phyloP scores from a whole-genome alignment of 140 eudicot genomes.

The Anethum foeniculum region DNA sequence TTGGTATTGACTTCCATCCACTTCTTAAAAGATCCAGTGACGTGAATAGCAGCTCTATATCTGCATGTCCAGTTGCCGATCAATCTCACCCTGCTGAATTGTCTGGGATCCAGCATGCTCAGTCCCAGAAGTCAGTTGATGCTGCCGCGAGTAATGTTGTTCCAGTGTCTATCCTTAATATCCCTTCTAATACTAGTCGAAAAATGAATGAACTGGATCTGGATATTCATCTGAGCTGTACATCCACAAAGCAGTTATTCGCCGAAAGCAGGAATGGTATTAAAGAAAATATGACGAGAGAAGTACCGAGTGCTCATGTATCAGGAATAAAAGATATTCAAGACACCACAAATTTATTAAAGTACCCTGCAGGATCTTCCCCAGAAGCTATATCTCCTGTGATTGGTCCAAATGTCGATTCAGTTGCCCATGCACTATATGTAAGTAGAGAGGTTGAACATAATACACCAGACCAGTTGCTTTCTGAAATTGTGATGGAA shows the following conservation, averaged over 20 bases:
- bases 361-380: neutral
- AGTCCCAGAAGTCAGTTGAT: slow-evolving; percentile 9
- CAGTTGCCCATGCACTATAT: slow-evolving; percentile 26
- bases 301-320: slow-evolving; percentile 13
- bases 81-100: slow-evolving; percentile 19
- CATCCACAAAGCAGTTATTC: slow-evolving; percentile 30
- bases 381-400: slow-evolving; percentile 15
- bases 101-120: slow-evolving; percentile 17
- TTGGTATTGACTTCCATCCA: slow-evolving; percentile 60
- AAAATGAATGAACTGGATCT: slow-evolving; percentile 50
- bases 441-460: slow-evolving; percentile 15
- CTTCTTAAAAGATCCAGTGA: slow-evolving; percentile 63
- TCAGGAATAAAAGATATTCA: slow-evolving; percentile 18
- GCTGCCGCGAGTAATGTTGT: slow-evolving; percentile 5
- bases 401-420: slow-evolving; percentile 21
- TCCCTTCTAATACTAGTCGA: slow-evolving; percentile 33
- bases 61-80: slow-evolving; percentile 17
- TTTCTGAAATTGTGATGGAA: slow-evolving; percentile 81
- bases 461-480: slow-evolving; percentile 27
- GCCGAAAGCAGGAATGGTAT: slow-evolving; percentile 11
- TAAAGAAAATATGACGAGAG: neutral
- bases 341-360: slow-evolving; percentile 11
- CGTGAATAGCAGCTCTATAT: slow-evolving; percentile 18
- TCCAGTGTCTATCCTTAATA: slow-evolving; percentile 21
- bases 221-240: slow-evolving; percentile 61